These are phyloP conservation scores for Trifolium dubium DNA, from an alignment of 306 rosid species.

Conservation along the genomic window DNA sequence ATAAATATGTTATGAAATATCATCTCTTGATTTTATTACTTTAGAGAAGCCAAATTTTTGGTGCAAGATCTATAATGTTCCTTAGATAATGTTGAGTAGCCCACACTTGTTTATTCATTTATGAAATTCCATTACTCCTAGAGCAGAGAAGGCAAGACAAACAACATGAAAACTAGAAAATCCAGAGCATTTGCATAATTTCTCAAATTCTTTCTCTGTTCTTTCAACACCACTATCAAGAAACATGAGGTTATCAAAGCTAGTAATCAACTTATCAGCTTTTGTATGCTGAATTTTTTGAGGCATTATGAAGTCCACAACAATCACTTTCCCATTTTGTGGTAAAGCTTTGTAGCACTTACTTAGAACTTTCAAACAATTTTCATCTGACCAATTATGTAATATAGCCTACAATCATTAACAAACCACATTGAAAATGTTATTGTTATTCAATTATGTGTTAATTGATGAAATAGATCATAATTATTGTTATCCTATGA, in stretches of 20 bases:
- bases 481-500: too few species aligned
- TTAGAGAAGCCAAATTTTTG: background rate
- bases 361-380: constrained; percentile 24
- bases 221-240: constrained; percentile 32
- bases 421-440: background rate
- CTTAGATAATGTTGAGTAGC: background rate
- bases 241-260: constrained; percentile 39
- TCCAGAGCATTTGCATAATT: constrained; percentile 26
- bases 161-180: constrained; percentile 36
- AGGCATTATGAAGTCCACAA: constrained; percentile 23
- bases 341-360: constrained; percentile 38
- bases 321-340: constrained; percentile 36
- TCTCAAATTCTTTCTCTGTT: constrained; percentile 37
- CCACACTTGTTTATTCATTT: background rate
- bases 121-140: constrained; percentile 31
- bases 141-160: background rate
- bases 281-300: background rate
- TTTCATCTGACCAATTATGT: constrained; percentile 36
- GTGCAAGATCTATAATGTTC: background rate
- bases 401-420: constrained; percentile 15
- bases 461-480: background rate
- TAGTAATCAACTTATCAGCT: constrained; percentile 11
- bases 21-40: background rate
- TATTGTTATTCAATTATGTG: background rate
- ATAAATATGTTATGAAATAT: background rate